A percentile compares a stretch with the other conserved stretches of the same genome.
Conservation (phyloP, 371 early-diverging fungal species). For the Mucor circinelloides region DNA sequence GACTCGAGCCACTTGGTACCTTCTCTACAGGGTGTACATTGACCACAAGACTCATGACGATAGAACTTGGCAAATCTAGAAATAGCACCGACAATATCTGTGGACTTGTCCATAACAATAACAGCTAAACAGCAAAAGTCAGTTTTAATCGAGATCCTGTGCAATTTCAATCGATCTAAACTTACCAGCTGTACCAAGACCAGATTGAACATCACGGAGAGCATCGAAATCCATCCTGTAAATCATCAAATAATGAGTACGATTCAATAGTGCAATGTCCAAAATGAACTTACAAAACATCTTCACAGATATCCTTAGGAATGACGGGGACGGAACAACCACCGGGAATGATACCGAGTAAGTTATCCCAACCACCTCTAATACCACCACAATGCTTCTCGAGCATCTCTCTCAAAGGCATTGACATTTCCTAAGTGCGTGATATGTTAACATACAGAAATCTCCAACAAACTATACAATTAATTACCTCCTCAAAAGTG, state of each 20-base stretch:
- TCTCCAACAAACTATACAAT: background rate
- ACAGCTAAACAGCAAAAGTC: constrained; percentile 57
- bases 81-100: constrained; percentile 89
- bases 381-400: constrained; percentile 98
- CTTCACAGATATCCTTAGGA: constrained; percentile 86
- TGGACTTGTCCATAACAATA: constrained; percentile 97
- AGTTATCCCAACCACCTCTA: constrained; percentile 98
- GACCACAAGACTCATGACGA: constrained; percentile 97
- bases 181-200: constrained; percentile 81
- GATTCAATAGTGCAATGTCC: too few species aligned
- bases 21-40: constrained; percentile 98
- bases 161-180: background rate
- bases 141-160: background rate
- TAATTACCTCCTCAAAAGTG: constrained; percentile 85
- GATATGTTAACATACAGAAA: background rate
- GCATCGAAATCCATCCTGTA: constrained; percentile 96
- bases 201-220: constrained; percentile 90
- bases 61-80: constrained; percentile 92
- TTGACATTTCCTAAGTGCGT: constrained; percentile 80
- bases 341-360: constrained; percentile 96
- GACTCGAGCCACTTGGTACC: constrained; percentile 94
- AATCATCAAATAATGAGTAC: background rate
- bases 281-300: constrained; percentile 68
- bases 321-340: constrained; percentile 95
- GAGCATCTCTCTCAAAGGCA: constrained; percentile 91